Evolutionary conservation across 129 eudicot species (phyloP).

Genomic region (Saussurea involucrata): DNA sequence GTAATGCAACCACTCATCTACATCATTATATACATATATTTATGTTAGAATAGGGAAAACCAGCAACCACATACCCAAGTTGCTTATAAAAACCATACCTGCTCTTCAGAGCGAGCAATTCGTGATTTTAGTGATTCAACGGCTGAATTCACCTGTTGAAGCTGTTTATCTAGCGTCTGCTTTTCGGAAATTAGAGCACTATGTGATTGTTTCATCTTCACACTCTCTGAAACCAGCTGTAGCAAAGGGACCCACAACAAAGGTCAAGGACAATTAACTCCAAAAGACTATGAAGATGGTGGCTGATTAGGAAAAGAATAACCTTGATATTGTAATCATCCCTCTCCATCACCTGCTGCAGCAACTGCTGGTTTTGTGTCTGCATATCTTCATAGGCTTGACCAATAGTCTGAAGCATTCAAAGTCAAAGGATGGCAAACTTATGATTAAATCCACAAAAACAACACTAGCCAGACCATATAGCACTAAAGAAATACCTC

Average conservation of each 20-base stretch:
- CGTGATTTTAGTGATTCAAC: conserved; percentile 62
- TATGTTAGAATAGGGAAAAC: not conserved
- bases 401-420: conserved; percentile 74
- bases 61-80: not conserved
- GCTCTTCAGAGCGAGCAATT: conserved; percentile 67
- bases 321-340: conserved; percentile 99
- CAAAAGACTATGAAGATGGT: not conserved
- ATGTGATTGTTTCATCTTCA: conserved; percentile 87
- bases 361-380: conserved; percentile 84
- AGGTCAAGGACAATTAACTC: not conserved
- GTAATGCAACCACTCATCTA: conserved; percentile 67
- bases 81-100: conserved; percentile 40
- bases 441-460: not conserved
- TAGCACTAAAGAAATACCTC: conserved; percentile 51
- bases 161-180: conserved; percentile 57
- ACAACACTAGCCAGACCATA: not conserved
- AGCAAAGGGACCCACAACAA: not conserved
- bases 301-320: not conserved
- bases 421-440: not conserved
- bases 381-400: conserved; percentile 99
- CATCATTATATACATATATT: conserved; percentile 1
- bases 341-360: conserved; percentile 89
- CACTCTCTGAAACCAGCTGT: conserved; percentile 97
- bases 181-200: conserved; percentile 60
- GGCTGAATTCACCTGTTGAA: conserved; percentile 53